Evolutionary conservation across 768 basidiomycete genomes (phyloP), one percentile per base, ranked within the genome.

Genomic region (Fomitopsis pulvina): DNA sequence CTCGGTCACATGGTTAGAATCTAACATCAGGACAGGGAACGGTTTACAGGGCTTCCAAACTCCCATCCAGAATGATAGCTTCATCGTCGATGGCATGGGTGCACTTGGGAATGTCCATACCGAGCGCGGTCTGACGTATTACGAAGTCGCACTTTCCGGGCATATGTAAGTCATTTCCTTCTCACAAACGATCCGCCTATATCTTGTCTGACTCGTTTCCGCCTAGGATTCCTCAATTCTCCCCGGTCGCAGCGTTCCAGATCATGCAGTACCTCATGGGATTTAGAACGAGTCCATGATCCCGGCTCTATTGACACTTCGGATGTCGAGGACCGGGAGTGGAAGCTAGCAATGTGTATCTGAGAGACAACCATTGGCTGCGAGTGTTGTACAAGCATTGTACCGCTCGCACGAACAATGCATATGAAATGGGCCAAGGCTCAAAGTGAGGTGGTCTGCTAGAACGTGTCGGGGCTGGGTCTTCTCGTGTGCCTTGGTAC

Each of bases 31-130:
- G 66, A 63, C 70, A 78, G 78, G 79, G 85, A 70, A 69, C 51
- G 82, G 83, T 0, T 28, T 68, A 50, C 86, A 88, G 68, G 86
- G 86, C 0, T 88, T 88, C 77, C 85, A 82, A 53, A 80, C 73
- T 0, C 83, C 83, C 4, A 84, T 86, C 41, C 60, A 64, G 11
- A 66, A 76, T 26, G 85, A 87, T 54, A 82, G 77, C 52, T 83
- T 88, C 68, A 62, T 86, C 48, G 77, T 88, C 46, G 83, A 85
- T 48, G 83, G 80, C 16, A 71, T 87, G 39, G 86, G 86, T 24
- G 74, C 85, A 2, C 69, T 80, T 24, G 87, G 86, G 0, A 83
- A 67, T 1, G 68, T 76, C 51, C 85, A 87, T 52, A 68, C 71
- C 14, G 87, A 89, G 59, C 78, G 86, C 32, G 78, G 79, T 11